Base-by-base conservation (phyloP, 768 basidiomycete species). In the Brasilioporus rufonigricans region DNA sequence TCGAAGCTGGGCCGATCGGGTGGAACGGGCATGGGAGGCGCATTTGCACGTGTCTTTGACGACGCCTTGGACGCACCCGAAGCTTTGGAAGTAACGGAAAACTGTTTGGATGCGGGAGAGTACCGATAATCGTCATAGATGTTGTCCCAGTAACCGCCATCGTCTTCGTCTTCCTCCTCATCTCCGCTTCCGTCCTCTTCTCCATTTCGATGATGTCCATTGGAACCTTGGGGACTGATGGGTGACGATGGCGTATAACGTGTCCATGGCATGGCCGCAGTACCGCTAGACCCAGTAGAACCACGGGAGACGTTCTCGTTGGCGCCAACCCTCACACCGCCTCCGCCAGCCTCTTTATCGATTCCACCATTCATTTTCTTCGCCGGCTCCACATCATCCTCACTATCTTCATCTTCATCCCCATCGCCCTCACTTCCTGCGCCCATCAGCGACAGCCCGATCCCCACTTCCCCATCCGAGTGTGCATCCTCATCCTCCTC, bases 71-170 rank as follows among this genome's bases (percentile, higher is more conserved):
- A 68, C 5, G 32, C 33, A 5, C 65, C 60, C 2, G 65, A 66
- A 6, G 53, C 52, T 24, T 63, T 70, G 5, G 68, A 68, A 16
- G 47, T 13, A 4, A 1, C 21, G 0, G 61, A 62, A 29, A 61
- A 53, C 21, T 61, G 60, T 53, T 64, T 65, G 46, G 74, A 74
- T 1, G 74, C 75, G 52, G 81, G 73, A 0, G 85, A 87, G 49
- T 76, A 77, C 23, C 86, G 78, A 65, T 91, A 91, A 56, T 89
- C 81, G 66, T 91, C 89, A 58, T 91, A 91, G 48, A 91, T 89
- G 59, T 89, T 86, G 50, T 89, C 88, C 82, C 87, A 89, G 50
- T 85, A 73, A 40, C 57, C 70, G 11, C 69, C 70, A 27, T 71
- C 71, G 29, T 68, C 71, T 16, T 63, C 64, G 6, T 64, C 69